phyloP scores from a whole-genome alignment of 257 asterid species.

The Petunia secreta region DNA sequence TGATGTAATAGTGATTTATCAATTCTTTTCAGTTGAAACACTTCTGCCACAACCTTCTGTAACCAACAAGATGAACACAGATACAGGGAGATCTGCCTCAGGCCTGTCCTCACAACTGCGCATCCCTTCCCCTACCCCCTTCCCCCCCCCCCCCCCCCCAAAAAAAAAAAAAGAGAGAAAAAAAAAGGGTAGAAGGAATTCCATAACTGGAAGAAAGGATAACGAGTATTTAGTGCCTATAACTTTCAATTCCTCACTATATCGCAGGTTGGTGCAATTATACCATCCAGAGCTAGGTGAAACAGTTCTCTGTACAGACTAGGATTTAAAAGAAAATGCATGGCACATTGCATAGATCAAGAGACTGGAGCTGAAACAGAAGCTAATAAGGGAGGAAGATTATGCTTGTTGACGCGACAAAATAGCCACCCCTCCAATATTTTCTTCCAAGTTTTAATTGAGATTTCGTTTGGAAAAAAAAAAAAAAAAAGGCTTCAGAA shows the following conservation, averaged over 20 bases:
- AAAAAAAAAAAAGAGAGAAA: background rate
- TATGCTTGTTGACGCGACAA: background rate
- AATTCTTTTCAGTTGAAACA: background rate
- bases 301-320: background rate
- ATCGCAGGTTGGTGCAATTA: constrained; percentile 12
- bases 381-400: constrained; percentile 7
- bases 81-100: constrained; percentile 16
- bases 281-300: background rate
- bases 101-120: background rate
- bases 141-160: background rate
- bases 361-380: background rate
- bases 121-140: background rate
- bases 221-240: background rate
- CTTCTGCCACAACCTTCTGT: background rate
- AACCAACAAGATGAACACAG: constrained; percentile 23
- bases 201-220: background rate
- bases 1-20: background rate
- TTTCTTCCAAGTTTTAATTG: background rate
- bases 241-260: background rate
- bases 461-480: background rate
- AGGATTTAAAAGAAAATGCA: background rate
- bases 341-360: background rate
- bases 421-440: constrained; percentile 7
- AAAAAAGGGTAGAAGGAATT: too few species aligned
- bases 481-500: constrained; percentile 3